Evolutionary conservation across 495 filamentous ascomycete species (phyloP), one percentile per base, ranked within the genome.

Genomic region (Talaromyces proteolyticus): DNA sequence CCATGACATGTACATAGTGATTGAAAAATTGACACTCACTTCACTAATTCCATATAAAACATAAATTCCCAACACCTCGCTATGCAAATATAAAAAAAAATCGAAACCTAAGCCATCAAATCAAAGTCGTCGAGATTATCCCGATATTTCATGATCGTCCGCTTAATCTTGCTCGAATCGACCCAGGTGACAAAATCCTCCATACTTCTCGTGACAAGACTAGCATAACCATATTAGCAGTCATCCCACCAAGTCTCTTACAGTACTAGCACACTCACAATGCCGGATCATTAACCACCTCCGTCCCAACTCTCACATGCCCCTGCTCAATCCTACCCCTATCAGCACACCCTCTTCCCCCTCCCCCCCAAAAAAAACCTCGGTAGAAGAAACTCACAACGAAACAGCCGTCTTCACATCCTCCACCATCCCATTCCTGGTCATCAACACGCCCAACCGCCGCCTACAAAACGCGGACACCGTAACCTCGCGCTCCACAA

Each of bases 101-200:
- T n/a, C 2, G 6, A 29, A 34, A 34, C 2, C 14, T 34, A 49
- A 17, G 40, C 47, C 57, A 96, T 71, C 57, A 96, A 73, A 74
- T 97, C 94, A 62, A 92, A 97, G 69, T 98, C 93, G 73, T 98
- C 93, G 71, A 95, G 64, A 71, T 95, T 89, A 66, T 95, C 89
- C 51, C 90, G 81, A 63, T 97, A 98, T 62, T 83, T 85, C 81
- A 95, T 80, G 50, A 96, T 91, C 57, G 86, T 92, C 60, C 86
- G 77, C 84, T 93, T 96, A 71, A 97, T 95, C 87, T 96, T 96
- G 64, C 87, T 91, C 45, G 86, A 87, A 56, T 94, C 89, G 23
- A 92, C 88, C 93, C 93, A 98, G 3, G 93, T 97, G 20, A 98
- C 86, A 51, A 92, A 96, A 67, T 98, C 93, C 71, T 97, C 93